Percentiles rank a stretch among this genome's conserved stretches.
phyloP scores from a whole-genome alignment of 306 rosid species.

The Vigna nakashimae region DNA sequence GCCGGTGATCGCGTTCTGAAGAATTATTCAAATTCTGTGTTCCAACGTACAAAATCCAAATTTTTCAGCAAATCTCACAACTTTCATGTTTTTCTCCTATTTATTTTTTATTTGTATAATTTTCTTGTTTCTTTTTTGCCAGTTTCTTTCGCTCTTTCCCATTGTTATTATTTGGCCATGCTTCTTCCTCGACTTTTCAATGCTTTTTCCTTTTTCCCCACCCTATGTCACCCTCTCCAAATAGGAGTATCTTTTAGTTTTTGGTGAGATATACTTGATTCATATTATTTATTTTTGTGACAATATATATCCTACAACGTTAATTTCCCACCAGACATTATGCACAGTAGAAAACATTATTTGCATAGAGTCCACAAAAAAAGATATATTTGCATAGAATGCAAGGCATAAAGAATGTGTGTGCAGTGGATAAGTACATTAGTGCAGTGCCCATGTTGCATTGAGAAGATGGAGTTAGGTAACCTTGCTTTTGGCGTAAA shows the following conservation, averaged over 20 bases:
- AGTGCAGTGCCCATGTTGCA: neutral
- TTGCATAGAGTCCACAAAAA: constrained; percentile 11
- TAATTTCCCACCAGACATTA: constrained; percentile 24
- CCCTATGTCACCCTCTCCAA: constrained; percentile 3
- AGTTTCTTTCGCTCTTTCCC: neutral
- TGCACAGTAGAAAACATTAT: constrained; percentile 4
- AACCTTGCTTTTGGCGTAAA: constrained; percentile 14
- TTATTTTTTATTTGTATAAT: neutral
- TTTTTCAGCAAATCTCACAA: neutral
- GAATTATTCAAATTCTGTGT: neutral
- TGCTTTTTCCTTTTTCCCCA: constrained; percentile 14
- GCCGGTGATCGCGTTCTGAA: neutral
- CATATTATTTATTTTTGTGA: neutral
- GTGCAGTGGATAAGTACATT: constrained; percentile 35
- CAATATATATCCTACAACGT: constrained; percentile 7
- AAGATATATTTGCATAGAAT: neutral
- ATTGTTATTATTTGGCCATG: neutral
- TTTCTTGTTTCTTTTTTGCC: neutral
- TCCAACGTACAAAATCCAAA: neutral
- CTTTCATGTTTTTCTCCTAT: neutral
- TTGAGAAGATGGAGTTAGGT: constrained; percentile 45
- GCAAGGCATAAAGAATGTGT: constrained; percentile 35
- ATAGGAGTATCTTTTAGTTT: constrained; percentile 8
- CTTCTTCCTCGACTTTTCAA: constrained; percentile 1
- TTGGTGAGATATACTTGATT: constrained; percentile 7